Evolutionary conservation across 108 stramenopile species (phyloP).

Genomic region (Hondaea fermentalgiana): DNA sequence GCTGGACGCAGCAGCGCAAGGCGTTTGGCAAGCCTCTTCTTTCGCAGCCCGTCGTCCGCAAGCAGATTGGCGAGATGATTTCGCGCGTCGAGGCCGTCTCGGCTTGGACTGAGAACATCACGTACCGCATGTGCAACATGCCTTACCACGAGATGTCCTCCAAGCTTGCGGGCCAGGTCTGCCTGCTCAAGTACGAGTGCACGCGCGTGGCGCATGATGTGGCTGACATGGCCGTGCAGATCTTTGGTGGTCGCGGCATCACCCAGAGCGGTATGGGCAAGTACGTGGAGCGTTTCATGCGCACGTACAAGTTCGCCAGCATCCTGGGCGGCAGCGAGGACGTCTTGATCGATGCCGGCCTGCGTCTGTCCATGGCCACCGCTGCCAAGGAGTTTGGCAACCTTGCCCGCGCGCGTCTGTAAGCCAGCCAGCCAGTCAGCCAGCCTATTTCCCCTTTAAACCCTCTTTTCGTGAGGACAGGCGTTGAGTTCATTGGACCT

Average conservation of each 20-base stretch:
- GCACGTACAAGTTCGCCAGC: constrained; percentile 6
- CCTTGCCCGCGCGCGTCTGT: background rate
- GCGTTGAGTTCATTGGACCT: no score
- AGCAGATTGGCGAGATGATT: background rate
- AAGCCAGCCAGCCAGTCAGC: background rate
- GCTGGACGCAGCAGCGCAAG: background rate
- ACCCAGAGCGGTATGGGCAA: constrained; percentile 8
- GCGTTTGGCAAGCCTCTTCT: constrained; percentile 5
- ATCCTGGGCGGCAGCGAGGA: constrained; percentile 13
- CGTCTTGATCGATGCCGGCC: background rate
- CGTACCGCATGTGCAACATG: constrained; percentile 8
- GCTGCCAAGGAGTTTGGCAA: background rate
- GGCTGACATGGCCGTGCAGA: background rate
- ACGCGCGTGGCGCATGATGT: background rate
- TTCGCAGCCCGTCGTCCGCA: background rate
- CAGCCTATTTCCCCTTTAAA: no score
- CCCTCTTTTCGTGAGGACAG: no score
- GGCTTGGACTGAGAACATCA: background rate
- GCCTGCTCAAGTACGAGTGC: background rate
- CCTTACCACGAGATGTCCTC: background rate
- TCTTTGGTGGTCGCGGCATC: constrained; percentile 10
- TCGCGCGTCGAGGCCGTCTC: background rate
- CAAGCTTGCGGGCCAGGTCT: constrained; percentile 4
- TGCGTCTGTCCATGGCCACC: background rate
- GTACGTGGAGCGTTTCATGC: constrained; percentile 12